Base-by-base conservation (phyloP, 163 green algal species). In the Volvox carteri region DNA sequence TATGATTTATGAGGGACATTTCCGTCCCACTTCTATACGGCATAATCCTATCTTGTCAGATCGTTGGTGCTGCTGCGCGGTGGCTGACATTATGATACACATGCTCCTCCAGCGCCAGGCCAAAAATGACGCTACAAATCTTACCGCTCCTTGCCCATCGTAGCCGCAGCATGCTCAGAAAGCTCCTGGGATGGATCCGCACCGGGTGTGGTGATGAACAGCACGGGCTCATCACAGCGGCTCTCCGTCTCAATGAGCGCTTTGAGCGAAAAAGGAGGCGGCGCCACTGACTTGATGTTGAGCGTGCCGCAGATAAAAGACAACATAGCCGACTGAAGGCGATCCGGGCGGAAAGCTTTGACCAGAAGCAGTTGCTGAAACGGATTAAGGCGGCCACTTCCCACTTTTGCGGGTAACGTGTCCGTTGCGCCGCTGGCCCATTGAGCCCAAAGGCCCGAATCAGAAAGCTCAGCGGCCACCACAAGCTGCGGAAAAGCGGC, bases 101-200 rank as follows among this genome's bases (percentile, higher is more conserved):
- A n/a, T n/a, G n/a, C n/a, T n/a, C n/a, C n/a, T n/a, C n/a, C n/a
- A n/a, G n/a, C n/a, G n/a, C n/a, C n/a, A n/a, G n/a, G n/a, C n/a
- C n/a, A n/a, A n/a, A 16, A 60, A 16, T 16, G 16, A 60, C 16
- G 50, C 50, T 60, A 12, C 14, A 16, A 12, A 65, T 41, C 78
- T 11, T 37, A 90, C 84, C 44, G 73, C 44, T 93, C 84, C 84
- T 86, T 85, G 46, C 91, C 91, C 42, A 93, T 73, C 28, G 86
- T 84, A 0, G 44, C 33, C 23, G 91, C 85, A 1, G 95, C 95
- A 77, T 93, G 93, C 30, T 96, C 94, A 11, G 91, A 84, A 28
- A 98, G 94, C 92, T 98, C 95, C 67, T 95, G 90, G 67, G 86
- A 94, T 44, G 96, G 96, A 89, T 98, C 96, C 6, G 93, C 93